Base-by-base conservation (phyloP, 2,329 filamentous ascomycete species). In the Ophiosphaerella narmari region DNA sequence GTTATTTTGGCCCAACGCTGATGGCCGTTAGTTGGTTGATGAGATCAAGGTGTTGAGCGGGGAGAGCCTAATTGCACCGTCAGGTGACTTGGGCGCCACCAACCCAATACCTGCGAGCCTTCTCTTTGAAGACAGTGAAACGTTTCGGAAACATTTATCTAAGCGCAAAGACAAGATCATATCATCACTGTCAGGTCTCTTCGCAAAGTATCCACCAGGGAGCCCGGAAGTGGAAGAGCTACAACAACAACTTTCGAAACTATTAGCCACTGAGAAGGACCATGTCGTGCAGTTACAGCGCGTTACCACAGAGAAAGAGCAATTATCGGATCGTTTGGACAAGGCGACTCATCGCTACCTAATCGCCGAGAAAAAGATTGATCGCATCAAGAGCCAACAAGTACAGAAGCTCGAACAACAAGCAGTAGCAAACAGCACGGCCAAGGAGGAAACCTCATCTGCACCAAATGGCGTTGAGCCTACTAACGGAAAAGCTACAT, bases 361-460 rank as follows among this genome's bases (percentile, higher is more conserved):
- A 78, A 90, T 95, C 61, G 94, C 94, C 0, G 94, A 99, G 72
- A 95, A 96, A 78, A 94, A 91, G 71, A 80, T 97, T 44, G 94
- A 99, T 71, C 86, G 94, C 37, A 85, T 88, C 21, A 93, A 90
- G 74, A 99, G 94, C 68, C 78, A 86, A 13, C 91, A 96, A 49
- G 91, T 97, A 1, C 89, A 92, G 54, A 96, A 96, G 71, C 76
- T 99, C 52, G 94, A 97, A 71, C 89, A 91, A 65, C 90, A 96
- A 74, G 91, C 92, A 7, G 63, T 71, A 7, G 64, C 61, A 9
- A 60, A 54, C 29, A 55, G 55, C 14, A 39, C 45, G 16, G 53
- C 57, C 3, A 71, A 70, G 44, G 70, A 73, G 44, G 70, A 66
- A 68, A 73, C 62, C 5, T 69, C 80, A 2, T 77, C 79, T 24